phyloP scores from a whole-genome alignment of 2,329 filamentous ascomycete genomes.

The Phialemonium atrogriseum region DNA sequence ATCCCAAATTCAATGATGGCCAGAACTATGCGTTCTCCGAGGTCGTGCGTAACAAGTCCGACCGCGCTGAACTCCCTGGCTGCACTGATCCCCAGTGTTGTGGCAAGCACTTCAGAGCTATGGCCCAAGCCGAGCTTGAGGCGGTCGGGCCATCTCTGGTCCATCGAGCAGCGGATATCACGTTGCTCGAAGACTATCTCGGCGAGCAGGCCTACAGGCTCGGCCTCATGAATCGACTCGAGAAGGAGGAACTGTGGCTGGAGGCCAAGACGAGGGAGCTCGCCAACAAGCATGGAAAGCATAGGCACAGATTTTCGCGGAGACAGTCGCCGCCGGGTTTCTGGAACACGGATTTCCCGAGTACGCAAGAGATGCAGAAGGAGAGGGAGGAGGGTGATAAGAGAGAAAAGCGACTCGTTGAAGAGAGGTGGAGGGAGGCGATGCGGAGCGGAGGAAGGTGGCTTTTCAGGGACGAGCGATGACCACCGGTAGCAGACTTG shows the following conservation, averaged over 20 bases:
- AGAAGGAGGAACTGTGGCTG: constrained; percentile 60
- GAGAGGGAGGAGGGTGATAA: constrained; percentile 58
- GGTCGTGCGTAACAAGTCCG: constrained; percentile 61
- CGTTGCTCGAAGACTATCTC: constrained; percentile 47
- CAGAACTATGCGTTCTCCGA: constrained; percentile 66
- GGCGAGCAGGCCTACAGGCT: constrained; percentile 52
- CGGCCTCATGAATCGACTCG: constrained; percentile 46
- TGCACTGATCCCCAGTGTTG: constrained; percentile 73
- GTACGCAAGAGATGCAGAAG: constrained; percentile 67
- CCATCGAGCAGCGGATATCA: constrained; percentile 31
- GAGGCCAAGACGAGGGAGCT: constrained; percentile 67
- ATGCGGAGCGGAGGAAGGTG: constrained; percentile 69
- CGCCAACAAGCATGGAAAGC: constrained; percentile 68
- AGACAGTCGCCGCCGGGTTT: constrained; percentile 73
- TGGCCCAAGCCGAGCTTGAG: constrained; percentile 46
- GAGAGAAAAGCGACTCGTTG: constrained; percentile 55
- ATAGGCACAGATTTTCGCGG: constrained; percentile 66
- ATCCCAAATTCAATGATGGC: constrained; percentile 63
- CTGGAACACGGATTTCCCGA: constrained; percentile 85
- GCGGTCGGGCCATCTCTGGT: constrained; percentile 24
- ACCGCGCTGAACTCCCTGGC: constrained; percentile 62
- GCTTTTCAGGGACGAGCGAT: constrained; percentile 82
- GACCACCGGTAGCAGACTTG: constrained; percentile 24
- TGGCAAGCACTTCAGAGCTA: constrained; percentile 59
- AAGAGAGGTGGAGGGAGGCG: constrained; percentile 72